Base-by-base conservation (phyloP, 768 basidiomycete species). In the Tylopilus plumbeoviolaceoides region DNA sequence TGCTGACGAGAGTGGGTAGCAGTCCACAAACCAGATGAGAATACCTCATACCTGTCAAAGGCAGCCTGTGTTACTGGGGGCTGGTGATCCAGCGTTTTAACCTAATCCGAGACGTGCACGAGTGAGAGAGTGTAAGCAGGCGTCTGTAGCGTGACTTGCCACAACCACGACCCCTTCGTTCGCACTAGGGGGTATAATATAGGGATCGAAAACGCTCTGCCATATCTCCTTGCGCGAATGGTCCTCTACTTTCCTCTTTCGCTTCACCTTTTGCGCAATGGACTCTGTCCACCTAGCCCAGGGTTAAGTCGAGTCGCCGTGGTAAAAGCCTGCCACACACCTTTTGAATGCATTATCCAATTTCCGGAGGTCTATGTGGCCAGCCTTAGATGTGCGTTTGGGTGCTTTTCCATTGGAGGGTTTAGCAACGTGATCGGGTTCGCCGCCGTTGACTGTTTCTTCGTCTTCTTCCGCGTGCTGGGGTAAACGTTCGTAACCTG, bases 261-360 rank as follows among this genome's bases (percentile, higher is more conserved):
- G 80, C 59, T 86, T 88, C 47, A 93, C 82, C 69, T 87, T 89
- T 71, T 90, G 85, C 1, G 90, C 85, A 59, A 93, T 91, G 49
- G 85, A 87, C 61, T 88, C 83, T 12, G 90, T 92, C 90, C 90
- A 93, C 64, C 88, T 89, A 23, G 20, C 40, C 11, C 48, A 41
- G 10, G 38, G 43, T 48, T 46, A 56, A 30, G 38, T 33, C 27
- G 47, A 33, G 39, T n/a, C 44, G 30, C 30, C 48, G 9, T 21
- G 39, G 39, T 30, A 30, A 23, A n/a, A 28, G 53, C 20, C 15
- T 21, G 20, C 30, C 10, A 42, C 40, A 39, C 44, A 84, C 85
- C 87, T 78, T 70, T 91, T 91, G 74, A 92, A 92, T 7, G 90
- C 90, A 64, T 76, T 81, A 64, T 92, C 90, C 52, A 92, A 66